Conservation (phyloP, 345 rosid genomes). For the Eucalyptus brandiana region DNA sequence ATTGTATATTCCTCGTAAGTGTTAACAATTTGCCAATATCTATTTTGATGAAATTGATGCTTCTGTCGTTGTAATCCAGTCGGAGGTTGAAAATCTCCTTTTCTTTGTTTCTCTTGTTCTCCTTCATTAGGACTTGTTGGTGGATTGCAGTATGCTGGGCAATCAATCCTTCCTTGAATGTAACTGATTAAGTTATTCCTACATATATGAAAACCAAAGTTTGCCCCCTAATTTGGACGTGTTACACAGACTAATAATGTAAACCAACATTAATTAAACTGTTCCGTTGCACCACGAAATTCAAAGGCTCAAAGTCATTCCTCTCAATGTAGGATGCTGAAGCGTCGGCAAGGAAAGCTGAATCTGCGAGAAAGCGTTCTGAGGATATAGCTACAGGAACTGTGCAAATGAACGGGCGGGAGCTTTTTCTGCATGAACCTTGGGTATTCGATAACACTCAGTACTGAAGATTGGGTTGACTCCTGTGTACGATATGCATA, state of each 20-base stretch:
- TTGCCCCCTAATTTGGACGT: neutral
- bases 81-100: neutral
- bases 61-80: neutral
- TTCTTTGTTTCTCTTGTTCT: neutral
- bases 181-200: neutral
- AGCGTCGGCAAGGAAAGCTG: slow-evolving; percentile 47
- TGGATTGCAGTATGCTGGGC: neutral
- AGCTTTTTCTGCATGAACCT: slow-evolving; percentile 78
- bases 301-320: neutral
- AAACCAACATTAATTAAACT: neutral
- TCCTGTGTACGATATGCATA: neutral
- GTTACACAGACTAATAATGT: neutral
- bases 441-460: slow-evolving; percentile 64
- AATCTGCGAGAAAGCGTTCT: slow-evolving; percentile 68
- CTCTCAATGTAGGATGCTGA: slow-evolving; percentile 47
- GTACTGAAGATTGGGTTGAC: slow-evolving; percentile 4
- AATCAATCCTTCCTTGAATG: neutral
- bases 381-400: slow-evolving; percentile 73
- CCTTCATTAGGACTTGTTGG: neutral
- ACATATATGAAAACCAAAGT: neutral
- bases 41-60: neutral
- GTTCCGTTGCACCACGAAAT: neutral
- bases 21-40: neutral
- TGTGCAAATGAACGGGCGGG: slow-evolving; percentile 78
- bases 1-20: neutral